phyloP scores from a whole-genome alignment of 441 rosid species.

The Cnidoscolus chayamansa region DNA sequence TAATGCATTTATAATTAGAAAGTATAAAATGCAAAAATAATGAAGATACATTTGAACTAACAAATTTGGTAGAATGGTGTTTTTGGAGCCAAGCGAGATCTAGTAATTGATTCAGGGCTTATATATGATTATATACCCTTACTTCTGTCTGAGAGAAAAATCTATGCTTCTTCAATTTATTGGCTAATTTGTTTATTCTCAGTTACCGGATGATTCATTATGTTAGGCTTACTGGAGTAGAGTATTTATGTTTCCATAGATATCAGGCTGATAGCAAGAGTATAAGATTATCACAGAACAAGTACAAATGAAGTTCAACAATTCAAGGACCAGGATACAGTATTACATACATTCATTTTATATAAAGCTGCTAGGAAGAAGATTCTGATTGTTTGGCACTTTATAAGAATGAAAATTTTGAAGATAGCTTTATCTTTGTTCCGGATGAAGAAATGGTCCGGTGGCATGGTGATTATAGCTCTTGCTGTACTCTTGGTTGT shows the following conservation, averaged over 20 bases:
- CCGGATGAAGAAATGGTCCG: conserved; percentile 70
- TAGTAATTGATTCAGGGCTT: neutral
- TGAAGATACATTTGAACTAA: neutral
- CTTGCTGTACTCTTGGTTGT: conserved; percentile 51
- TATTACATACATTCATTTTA: neutral
- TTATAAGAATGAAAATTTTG: conserved; percentile 22
- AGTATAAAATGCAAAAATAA: neutral
- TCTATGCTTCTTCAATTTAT: neutral
- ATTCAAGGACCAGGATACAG: conserved; percentile 3
- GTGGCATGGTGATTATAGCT: conserved; percentile 53
- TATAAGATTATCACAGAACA: neutral
- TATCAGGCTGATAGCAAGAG: neutral
- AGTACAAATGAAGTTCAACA: conserved; percentile 6
- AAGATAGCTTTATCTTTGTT: conserved; percentile 34
- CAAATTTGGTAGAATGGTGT: neutral
- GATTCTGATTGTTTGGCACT: conserved; percentile 5
- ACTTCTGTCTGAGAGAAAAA: neutral
- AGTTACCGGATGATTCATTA: neutral
- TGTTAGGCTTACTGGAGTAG: neutral
- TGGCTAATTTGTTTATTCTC: neutral
- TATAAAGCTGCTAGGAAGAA: neutral
- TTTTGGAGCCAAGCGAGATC: neutral
- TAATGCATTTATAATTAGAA: neutral
- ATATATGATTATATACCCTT: neutral
- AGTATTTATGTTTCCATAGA: neutral